Evolutionary conservation across 768 basidiomycete genomes (phyloP), one percentile per base, ranked within the genome.

Genomic region (Xerocomellus chrysenteron): DNA sequence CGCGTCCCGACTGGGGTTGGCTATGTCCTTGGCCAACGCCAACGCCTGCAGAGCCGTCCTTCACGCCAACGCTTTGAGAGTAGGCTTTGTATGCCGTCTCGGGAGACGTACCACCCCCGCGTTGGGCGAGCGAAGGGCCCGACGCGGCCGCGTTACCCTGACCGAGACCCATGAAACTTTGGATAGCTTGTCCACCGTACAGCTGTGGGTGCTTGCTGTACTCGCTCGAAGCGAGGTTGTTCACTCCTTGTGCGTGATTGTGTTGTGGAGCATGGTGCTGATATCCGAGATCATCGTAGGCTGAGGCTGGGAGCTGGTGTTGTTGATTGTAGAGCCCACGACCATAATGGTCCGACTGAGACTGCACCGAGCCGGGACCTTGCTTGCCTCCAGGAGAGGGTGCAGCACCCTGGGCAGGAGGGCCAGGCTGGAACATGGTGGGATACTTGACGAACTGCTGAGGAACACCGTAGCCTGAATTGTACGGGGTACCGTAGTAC

Each of bases 371-470:
- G 47, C 75, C 78, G 39, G 81, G 82, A 16, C 83, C 82, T 64
- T 88, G 87, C 66, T 88, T 87, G n/a, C 78, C 73, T 5, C 80
- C 82, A 1, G 86, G 85, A 52, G 84, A 85, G 0, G 85, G 82
- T 6, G 81, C 84, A 16, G 82, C 81, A 4, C 81, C 83, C 16
- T 87, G 87, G 0, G 84, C 84, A 21, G 87, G 86, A 16, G 86
- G 86, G 10, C 83, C 85, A 33, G 84, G 80, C 63, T 86, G 85
- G 77, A 87, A 90, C 74, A 90, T 84, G 32, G 87, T 71, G 2
- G 88, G 87, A 66, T 90, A 91, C 73, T 91, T 88, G 68, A 86
- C 83, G 67, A 85, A 88, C 4, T 83, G 84, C 64, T 87, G 85
- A 8, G 88, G 85, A 12, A 81, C 74, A 43, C 74, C 74, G 55